Evolutionary conservation across 2,329 filamentous ascomycete genomes (phyloP).

Genomic region (Ceratocystis harringtonii): DNA sequence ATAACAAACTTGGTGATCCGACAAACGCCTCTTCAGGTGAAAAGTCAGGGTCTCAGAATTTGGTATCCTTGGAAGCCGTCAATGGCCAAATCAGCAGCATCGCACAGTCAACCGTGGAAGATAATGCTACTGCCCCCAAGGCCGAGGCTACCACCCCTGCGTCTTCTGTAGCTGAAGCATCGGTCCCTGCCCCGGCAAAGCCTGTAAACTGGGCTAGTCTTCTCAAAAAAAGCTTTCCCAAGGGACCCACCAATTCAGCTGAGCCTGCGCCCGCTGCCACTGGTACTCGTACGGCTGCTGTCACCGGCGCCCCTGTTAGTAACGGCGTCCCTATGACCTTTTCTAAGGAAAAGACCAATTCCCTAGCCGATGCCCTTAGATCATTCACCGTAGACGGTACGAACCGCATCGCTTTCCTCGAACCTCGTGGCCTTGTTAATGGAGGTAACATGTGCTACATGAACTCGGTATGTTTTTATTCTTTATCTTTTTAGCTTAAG

Average conservation of each 20-base stretch:
- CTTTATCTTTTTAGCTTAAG: background rate
- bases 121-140: slow-evolving; percentile 20
- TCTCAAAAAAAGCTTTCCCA: slow-evolving; percentile 9
- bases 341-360: slow-evolving; percentile 34
- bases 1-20: background rate
- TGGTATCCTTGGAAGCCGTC: background rate
- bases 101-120: slow-evolving; percentile 18
- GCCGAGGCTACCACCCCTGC: slow-evolving; percentile 18
- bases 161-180: slow-evolving; percentile 16
- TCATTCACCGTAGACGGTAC: slow-evolving; percentile 53
- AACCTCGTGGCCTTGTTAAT: slow-evolving; percentile 87
- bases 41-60: background rate
- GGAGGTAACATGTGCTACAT: slow-evolving; percentile 99
- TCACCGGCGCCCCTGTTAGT: slow-evolving; percentile 18
- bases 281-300: slow-evolving; percentile 12
- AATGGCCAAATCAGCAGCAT: slow-evolving; percentile 11
- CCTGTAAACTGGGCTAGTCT: slow-evolving; percentile 18
- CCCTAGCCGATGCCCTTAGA: slow-evolving; percentile 61
- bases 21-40: background rate
- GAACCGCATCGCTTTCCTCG: slow-evolving; percentile 63
- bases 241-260: slow-evolving; percentile 17
- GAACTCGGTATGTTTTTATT: slow-evolving; percentile 68
- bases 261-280: slow-evolving; percentile 20
- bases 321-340: slow-evolving; percentile 24
- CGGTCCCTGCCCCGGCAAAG: slow-evolving; percentile 18